Evolutionary conservation across 2,329 filamentous ascomycete genomes (phyloP), one percentile per base, ranked within the genome.

Genomic region (Verticillium klebahnii): DNA sequence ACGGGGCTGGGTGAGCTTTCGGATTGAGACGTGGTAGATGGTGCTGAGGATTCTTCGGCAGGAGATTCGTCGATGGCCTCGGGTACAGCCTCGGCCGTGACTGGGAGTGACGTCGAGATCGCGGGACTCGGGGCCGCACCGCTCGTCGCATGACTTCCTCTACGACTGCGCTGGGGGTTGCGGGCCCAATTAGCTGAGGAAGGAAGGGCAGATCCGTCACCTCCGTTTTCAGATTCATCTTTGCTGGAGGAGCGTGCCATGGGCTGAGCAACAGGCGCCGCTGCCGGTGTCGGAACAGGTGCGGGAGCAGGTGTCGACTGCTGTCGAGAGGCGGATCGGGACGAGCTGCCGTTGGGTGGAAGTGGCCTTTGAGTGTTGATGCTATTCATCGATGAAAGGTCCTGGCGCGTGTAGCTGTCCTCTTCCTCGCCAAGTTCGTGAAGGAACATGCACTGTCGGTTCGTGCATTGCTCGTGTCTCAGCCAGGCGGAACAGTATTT

Each of bases 401-500:
- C 94, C 73, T 97, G 93, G 57, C 95, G 86, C 9, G 92, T 96
- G 73, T 97, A 98, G 76, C 93, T 97, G 71, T 98, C 94, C 67
- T 95, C 94, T 69, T 97, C 95, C 71, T 99, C 95, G n/a, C 95
- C 96, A 45, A 95, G 91, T 76, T 99, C 96, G 72, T 99, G 95
- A 58, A 99, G 78, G 75, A 99, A 99, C 86, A 97, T 99, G 80
- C 95, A 99, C 65, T 95, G 94, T 59, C 93, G 88, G 71, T 99
- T 99, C 61, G 91, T 93, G 76, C 95, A 99, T 67, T 89, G 90
- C 75, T 99, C 95, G 67, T 96, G 93, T 62, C 96, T 90, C 19
- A 99, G 82, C 81, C 96, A 99, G 4, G 95, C 94, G 0, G 95
- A 99, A 75, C 95, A 99, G 75, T 99, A 99, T 74, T 99, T 99